A percentile compares a stretch with the other conserved stretches of the same genome.
Evolutionary conservation across 176 grass and related monocot species (phyloP).

Genomic region (Alloteropsis semialata): DNA sequence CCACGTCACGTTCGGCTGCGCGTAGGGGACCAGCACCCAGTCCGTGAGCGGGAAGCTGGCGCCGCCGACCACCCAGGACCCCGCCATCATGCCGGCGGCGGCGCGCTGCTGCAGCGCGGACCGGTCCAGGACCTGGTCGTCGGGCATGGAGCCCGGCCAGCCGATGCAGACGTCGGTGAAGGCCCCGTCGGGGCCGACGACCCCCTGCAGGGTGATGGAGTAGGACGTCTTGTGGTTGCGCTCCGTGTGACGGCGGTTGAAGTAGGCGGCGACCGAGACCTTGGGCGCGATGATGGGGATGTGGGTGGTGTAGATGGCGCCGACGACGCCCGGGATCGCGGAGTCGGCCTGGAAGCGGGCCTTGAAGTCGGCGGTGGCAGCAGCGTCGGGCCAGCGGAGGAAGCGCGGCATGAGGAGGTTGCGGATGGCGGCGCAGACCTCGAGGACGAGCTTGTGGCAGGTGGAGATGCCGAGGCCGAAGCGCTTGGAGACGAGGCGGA

Average conservation of each 20-base stretch:
- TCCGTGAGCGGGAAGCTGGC: conserved; percentile 54
- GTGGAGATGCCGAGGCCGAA: conserved; percentile 76
- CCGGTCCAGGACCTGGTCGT: conserved; percentile 60
- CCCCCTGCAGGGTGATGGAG: conserved; percentile 64
- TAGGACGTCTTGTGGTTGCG: conserved; percentile 65
- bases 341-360: conserved; percentile 40
- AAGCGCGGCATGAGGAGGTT: conserved; percentile 58
- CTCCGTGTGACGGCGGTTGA: conserved; percentile 64
- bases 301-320: conserved; percentile 70
- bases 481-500: conserved; percentile 66
- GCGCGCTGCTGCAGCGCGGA: conserved; percentile 63
- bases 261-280: conserved; percentile 45
- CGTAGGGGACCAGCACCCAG: conserved; percentile 60
- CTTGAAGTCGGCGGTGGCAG: conserved; percentile 7
- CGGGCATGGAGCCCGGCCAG: conserved; percentile 57
- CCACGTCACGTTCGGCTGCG: conserved; percentile 62
- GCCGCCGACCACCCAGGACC: conserved; percentile 53
- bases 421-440: conserved; percentile 60
- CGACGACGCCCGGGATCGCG: conserved; percentile 34
- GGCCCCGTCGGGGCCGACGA: conserved; percentile 54
- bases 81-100: conserved; percentile 44
- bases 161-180: conserved; percentile 79
- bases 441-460: conserved; percentile 74
- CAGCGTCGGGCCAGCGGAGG: conserved; percentile 49
- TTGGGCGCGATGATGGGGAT: conserved; percentile 76